These are phyloP conservation scores for Arthrobotrys iridis DNA, from an alignment of 2,329 filamentous ascomycete genomes.

Conservation along the genomic window DNA sequence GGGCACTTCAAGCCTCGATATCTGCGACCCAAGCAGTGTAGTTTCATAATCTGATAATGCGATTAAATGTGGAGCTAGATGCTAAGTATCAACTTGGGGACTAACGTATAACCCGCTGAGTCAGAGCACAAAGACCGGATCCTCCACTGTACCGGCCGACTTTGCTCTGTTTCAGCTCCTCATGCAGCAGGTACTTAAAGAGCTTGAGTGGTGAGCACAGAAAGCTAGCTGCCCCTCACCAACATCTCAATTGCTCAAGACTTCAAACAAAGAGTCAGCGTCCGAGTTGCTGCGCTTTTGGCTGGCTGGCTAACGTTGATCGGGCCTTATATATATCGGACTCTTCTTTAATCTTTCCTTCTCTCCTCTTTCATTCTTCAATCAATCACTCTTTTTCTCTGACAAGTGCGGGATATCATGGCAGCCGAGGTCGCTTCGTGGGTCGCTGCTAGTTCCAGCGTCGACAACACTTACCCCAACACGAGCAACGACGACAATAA, in stretches of 20 bases:
- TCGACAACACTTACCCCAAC: too few relatives aligned
- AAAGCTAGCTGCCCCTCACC: constrained; percentile 20
- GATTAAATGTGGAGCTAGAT: too few relatives aligned
- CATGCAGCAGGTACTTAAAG: too few relatives aligned
- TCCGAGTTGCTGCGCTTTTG: constrained; percentile 24
- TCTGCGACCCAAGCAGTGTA: too few relatives aligned
- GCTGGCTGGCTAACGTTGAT: background rate
- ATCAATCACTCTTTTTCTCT: too few relatives aligned
- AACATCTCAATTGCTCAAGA: background rate
- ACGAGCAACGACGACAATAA: background rate
- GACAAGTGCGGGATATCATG: background rate
- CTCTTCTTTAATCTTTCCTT: background rate
- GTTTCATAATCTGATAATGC: too few relatives aligned
- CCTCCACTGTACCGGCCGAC: constrained; percentile 12
- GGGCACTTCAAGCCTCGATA: too few relatives aligned
- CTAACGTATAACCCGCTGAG: background rate
- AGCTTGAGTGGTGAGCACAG: too few relatives aligned
- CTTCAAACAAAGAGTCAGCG: too few relatives aligned
- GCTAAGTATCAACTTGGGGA: too few relatives aligned
- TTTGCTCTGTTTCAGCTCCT: background rate
- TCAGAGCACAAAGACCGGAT: constrained; percentile 6
- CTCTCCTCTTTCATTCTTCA: background rate
- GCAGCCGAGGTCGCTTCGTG: background rate
- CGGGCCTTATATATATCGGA: background rate
- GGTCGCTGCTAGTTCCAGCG: constrained; percentile 1